phyloP scores from a whole-genome alignment of 768 basidiomycete genomes.

The Daedaleopsis nitida region DNA sequence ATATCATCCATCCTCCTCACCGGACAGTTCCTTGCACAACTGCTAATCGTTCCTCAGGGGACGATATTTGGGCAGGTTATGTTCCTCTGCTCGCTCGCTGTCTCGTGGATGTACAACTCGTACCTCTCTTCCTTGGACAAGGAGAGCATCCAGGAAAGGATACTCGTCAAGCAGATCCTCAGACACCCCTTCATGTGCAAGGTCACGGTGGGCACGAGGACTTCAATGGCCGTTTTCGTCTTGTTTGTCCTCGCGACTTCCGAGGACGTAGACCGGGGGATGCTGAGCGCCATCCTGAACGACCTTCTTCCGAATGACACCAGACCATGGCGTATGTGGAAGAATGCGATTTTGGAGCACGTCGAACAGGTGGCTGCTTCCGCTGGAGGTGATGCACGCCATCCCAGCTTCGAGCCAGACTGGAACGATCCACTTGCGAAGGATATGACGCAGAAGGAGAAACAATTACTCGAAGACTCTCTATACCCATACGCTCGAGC shows the following conservation, averaged over 20 bases:
- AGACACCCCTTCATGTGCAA: not conserved
- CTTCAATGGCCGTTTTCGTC: conserved; percentile 1
- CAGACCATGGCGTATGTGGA: not conserved
- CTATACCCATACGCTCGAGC: not conserved
- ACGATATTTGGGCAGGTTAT: conserved; percentile 15
- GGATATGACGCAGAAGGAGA: not conserved
- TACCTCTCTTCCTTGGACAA: conserved; percentile 14
- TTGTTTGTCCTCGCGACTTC: not conserved
- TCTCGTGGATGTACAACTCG: conserved; percentile 17
- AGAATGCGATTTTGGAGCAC: not conserved
- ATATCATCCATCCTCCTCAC: conserved; percentile 6
- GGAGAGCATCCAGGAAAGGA: conserved; percentile 7
- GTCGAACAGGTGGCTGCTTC: not conserved
- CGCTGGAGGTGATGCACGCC: not conserved
- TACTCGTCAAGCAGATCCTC: conserved; percentile 4
- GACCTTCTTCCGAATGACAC: conserved; percentile 13
- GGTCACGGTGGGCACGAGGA: conserved; percentile 4
- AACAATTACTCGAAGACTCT: not conserved
- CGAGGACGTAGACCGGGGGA: not conserved
- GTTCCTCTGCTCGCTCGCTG: conserved; percentile 12
- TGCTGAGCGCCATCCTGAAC: not conserved
- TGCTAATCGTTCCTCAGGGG: conserved; percentile 13
- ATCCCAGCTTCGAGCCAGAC: not conserved
- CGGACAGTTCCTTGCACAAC: conserved; percentile 11
- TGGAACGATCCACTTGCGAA: not conserved